phyloP scores from a whole-genome alignment of 768 basidiomycete species.

The Boletus fagicola region DNA sequence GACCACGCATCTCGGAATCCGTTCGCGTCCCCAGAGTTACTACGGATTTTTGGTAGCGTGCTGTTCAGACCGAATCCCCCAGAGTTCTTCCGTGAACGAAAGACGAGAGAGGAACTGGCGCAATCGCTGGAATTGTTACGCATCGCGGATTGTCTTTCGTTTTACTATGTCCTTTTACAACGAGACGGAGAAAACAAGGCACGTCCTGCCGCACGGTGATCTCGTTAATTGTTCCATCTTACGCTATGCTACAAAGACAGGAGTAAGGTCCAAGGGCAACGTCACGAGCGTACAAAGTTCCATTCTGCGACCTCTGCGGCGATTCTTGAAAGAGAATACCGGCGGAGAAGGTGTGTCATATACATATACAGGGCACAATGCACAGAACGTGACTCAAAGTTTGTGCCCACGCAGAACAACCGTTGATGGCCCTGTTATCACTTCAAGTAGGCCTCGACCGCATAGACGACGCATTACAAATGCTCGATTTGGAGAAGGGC shows the following conservation, averaged over 20 bases:
- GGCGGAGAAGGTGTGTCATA: constrained; percentile 28
- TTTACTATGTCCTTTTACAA: constrained; percentile 63
- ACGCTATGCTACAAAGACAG: constrained; percentile 41
- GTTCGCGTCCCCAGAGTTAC: constrained; percentile 55
- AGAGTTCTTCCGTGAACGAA: constrained; percentile 42
- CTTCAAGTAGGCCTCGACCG: constrained; percentile 50
- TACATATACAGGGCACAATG: background rate
- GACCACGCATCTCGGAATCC: constrained; percentile 31
- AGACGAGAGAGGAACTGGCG: constrained; percentile 45
- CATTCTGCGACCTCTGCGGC: constrained; percentile 45
- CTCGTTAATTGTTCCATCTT: background rate
- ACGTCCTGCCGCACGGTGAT: constrained; percentile 1
- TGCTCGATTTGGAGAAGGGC: constrained; percentile 6
- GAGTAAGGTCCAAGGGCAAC: constrained; percentile 45
- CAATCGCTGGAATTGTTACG: constrained; percentile 58
- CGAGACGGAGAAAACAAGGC: constrained; percentile 62
- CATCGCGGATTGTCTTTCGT: constrained; percentile 61
- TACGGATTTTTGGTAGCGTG: constrained; percentile 57
- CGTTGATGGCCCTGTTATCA: constrained; percentile 34
- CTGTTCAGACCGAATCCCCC: constrained; percentile 58
- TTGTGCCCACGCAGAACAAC: constrained; percentile 21
- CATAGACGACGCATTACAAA: constrained; percentile 40
- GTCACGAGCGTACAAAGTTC: constrained; percentile 43
- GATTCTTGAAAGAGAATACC: constrained; percentile 37
- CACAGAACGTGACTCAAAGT: background rate